Percentiles rank a stretch among this genome's conserved stretches.
Conservation (phyloP, 2,329 filamentous ascomycete species). For the Fusarium sp. region DNA sequence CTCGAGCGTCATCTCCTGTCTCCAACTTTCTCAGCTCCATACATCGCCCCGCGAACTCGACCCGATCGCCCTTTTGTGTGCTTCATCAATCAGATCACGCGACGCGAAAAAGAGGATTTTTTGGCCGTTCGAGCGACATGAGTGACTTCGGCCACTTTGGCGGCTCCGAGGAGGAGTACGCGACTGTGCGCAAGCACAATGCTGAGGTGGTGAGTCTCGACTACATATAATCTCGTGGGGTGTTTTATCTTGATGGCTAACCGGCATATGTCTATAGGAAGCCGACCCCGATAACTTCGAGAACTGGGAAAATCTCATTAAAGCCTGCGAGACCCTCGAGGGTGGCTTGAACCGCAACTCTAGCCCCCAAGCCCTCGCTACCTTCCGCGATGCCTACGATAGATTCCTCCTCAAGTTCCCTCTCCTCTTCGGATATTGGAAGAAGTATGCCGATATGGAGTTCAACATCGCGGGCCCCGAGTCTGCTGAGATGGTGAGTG, state of each 20-base stretch:
- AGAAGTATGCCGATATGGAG: conserved; percentile 98
- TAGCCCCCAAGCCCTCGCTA: conserved; percentile 90
- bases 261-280: conserved; percentile 56
- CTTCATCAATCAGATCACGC: conserved; percentile 26
- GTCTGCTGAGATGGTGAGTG: conserved; percentile 90
- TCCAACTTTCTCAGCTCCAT: conserved; percentile 35
- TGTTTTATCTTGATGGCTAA: conserved; percentile 37
- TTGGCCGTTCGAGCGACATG: conserved; percentile 60
- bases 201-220: conserved; percentile 74
- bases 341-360: conserved; percentile 97
- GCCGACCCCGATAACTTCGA: conserved; percentile 91
- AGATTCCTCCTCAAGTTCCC: conserved; percentile 95
- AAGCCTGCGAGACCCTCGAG: conserved; percentile 85
- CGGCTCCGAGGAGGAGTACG: conserved; percentile 83
- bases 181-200: conserved; percentile 83
- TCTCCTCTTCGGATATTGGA: conserved; percentile 98
- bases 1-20: conserved; percentile 40
- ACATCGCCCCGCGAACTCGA: conserved; percentile 13
- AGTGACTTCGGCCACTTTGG: conserved; percentile 78
- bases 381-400: conserved; percentile 89
- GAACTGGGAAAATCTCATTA: conserved; percentile 92
- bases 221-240: neutral
- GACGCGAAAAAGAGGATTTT: conserved; percentile 9
- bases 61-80: neutral
- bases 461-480: conserved; percentile 98